Percentiles rank a stretch among this genome's conserved stretches.
phyloP scores from a whole-genome alignment of 331 rosid genomes.

The Quercus phellos region DNA sequence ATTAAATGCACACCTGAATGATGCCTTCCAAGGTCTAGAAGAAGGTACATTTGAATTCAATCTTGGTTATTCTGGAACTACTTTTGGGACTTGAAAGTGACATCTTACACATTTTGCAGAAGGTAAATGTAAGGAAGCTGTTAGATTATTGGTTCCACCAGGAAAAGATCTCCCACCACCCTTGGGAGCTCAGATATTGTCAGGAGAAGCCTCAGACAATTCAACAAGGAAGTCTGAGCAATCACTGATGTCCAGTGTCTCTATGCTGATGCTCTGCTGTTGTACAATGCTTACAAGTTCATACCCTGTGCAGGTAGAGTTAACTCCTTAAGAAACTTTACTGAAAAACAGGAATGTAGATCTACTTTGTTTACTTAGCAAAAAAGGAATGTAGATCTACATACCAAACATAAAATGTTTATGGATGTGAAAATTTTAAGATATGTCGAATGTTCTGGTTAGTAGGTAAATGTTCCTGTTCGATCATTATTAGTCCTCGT shows the following conservation, averaged over 20 bases:
- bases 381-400: neutral
- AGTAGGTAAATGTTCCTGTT: conserved; percentile 68
- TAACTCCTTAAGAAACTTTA: conserved; percentile 12
- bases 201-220: conserved; percentile 36
- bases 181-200: conserved; percentile 43
- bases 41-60: conserved; percentile 46
- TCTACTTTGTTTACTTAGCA: neutral
- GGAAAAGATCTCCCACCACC: conserved; percentile 63
- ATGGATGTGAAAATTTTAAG: conserved; percentile 8
- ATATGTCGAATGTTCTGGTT: conserved; percentile 8
- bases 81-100: conserved; percentile 18
- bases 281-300: conserved; percentile 65
- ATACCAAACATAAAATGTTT: too few relatives aligned
- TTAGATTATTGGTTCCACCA: conserved; percentile 46
- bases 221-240: conserved; percentile 41
- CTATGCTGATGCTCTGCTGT: conserved; percentile 70
- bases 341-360: neutral
- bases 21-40: conserved; percentile 74
- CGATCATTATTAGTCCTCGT: conserved; percentile 52
- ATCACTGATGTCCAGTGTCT: conserved; percentile 37
- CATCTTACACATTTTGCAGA: conserved; percentile 41
- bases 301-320: conserved; percentile 67
- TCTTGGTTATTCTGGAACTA: conserved; percentile 8
- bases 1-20: conserved; percentile 57
- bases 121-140: conserved; percentile 32